Percentiles rank a stretch among this genome's conserved stretches.
Conservation (phyloP, 192 early-diverging fungal species). For the Spinellus fusiger region DNA sequence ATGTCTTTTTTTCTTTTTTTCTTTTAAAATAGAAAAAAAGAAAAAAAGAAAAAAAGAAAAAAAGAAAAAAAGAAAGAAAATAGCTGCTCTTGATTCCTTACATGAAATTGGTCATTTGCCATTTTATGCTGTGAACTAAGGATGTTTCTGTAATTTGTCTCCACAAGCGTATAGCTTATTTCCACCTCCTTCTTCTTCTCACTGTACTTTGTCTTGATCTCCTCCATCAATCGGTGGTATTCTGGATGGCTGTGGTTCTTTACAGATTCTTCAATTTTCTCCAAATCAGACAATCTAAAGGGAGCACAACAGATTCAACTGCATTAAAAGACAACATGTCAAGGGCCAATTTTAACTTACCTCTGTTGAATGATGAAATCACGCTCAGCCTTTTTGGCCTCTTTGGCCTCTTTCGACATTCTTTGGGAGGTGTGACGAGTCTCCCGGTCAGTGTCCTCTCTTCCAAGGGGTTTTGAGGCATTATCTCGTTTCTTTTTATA, state of each 20-base stretch:
- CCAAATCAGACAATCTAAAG: conserved; percentile 20
- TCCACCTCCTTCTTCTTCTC: conserved; percentile 17
- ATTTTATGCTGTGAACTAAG: conserved; percentile 18
- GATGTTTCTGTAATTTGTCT: conserved; percentile 17
- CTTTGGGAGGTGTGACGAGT: conserved; percentile 17
- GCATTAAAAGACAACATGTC: not conserved
- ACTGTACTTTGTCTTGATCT: conserved; percentile 22
- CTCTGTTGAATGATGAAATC: conserved; percentile 15
- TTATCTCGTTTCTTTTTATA: conserved; percentile 6
- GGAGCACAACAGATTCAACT: not conserved
- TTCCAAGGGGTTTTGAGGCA: not conserved
- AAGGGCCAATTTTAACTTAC: not conserved
- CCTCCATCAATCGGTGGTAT: conserved; percentile 20
- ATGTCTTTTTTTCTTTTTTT: too few relatives aligned
- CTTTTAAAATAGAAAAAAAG: too few relatives aligned
- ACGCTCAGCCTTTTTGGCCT: conserved; percentile 20
- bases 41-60: not conserved
- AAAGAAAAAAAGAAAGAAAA: not conserved
- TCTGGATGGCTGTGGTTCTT: conserved; percentile 23
- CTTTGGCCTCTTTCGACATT: conserved; percentile 23
- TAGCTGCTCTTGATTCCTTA: not conserved
- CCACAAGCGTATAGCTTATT: conserved; percentile 14
- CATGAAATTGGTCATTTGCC: conserved; percentile 13
- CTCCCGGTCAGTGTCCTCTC: conserved; percentile 22
- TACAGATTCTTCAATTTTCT: conserved; percentile 18